phyloP scores from a whole-genome alignment of 257 asterid genomes.

The Haberlea rhodopensis region DNA sequence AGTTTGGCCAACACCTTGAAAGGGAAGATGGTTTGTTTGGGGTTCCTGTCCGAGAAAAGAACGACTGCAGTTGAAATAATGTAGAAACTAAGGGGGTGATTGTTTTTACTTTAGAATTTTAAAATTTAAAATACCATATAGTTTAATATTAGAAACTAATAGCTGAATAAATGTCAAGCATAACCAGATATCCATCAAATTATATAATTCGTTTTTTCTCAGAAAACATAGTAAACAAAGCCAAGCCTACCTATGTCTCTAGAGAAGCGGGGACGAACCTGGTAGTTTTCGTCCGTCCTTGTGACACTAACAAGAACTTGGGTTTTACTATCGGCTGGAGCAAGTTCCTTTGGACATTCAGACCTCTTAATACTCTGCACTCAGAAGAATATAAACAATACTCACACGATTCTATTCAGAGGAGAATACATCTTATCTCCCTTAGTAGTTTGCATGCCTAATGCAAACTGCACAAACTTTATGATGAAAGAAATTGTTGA shows the following conservation, averaged over 20 bases:
- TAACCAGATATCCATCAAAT: too few relatives aligned
- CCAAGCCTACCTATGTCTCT: too few relatives aligned
- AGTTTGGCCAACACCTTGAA: slow-evolving; percentile 60
- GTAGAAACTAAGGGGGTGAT: neutral
- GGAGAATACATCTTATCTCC: too few relatives aligned
- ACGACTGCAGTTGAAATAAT: slow-evolving; percentile 8
- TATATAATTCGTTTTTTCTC: too few relatives aligned
- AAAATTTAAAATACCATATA: too few relatives aligned
- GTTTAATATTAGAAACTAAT: too few relatives aligned
- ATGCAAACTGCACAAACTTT: neutral
- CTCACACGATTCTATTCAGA: slow-evolving; percentile 4
- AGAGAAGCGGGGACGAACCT: slow-evolving; percentile 38
- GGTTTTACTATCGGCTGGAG: slow-evolving; percentile 51
- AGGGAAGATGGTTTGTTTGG: slow-evolving; percentile 37
- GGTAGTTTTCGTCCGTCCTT: slow-evolving; percentile 67
- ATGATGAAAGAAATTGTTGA: neutral
- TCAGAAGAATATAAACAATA: slow-evolving; percentile 16
- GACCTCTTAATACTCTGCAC: slow-evolving; percentile 65
- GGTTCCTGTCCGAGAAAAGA: slow-evolving; percentile 36
- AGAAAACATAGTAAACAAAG: too few relatives aligned
- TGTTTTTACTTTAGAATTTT: too few relatives aligned
- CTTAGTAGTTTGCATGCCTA: neutral
- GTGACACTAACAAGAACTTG: slow-evolving; percentile 58
- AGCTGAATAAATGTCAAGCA: too few relatives aligned
- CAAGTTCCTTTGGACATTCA: slow-evolving; percentile 79